Percentiles rank a stretch among this genome's conserved stretches.
These are phyloP conservation scores for Neoboletus brunneissimus DNA, from an alignment of 768 basidiomycete species.

Conservation along the genomic window DNA sequence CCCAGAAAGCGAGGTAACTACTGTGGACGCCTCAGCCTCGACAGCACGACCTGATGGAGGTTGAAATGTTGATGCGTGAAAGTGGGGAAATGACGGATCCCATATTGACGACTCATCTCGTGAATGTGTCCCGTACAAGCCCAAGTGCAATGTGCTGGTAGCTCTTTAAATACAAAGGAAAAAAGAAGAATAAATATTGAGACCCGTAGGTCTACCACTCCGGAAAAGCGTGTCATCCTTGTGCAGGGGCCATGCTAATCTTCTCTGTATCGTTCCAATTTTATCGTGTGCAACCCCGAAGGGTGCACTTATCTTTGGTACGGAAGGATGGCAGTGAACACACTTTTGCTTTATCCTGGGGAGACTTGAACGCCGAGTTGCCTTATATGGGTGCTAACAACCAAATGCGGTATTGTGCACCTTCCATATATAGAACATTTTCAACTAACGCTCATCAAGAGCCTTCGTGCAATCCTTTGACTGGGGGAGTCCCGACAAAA, in stretches of 20 bases:
- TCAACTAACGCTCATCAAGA: neutral
- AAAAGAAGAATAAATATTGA: constrained; percentile 37
- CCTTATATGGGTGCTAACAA: neutral
- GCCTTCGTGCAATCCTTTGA: neutral
- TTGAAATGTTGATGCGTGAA: neutral
- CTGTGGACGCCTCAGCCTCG: neutral
- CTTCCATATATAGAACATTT: neutral
- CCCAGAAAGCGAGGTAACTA: neutral
- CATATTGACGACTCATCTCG: neutral
- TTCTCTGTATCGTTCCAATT: constrained; percentile 99
- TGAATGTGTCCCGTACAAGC: neutral
- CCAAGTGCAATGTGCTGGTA: too few relatives aligned
- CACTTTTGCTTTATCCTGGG: constrained; percentile 21
- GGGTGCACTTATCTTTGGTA: constrained; percentile 47
- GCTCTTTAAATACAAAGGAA: neutral
- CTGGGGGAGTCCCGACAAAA: neutral
- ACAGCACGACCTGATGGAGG: too few relatives aligned
- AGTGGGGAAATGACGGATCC: neutral
- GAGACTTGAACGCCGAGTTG: constrained; percentile 2
- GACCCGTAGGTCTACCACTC: constrained; percentile 68
- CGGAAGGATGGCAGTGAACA: neutral
- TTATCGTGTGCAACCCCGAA: constrained; percentile 96
- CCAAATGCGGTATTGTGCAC: neutral
- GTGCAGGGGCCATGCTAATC: constrained; percentile 99
- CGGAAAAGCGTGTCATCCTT: constrained; percentile 99